Evolutionary conservation across 345 rosid genomes (phyloP), one percentile per base, ranked within the genome.

Genomic region (Gossypium anomalum): DNA sequence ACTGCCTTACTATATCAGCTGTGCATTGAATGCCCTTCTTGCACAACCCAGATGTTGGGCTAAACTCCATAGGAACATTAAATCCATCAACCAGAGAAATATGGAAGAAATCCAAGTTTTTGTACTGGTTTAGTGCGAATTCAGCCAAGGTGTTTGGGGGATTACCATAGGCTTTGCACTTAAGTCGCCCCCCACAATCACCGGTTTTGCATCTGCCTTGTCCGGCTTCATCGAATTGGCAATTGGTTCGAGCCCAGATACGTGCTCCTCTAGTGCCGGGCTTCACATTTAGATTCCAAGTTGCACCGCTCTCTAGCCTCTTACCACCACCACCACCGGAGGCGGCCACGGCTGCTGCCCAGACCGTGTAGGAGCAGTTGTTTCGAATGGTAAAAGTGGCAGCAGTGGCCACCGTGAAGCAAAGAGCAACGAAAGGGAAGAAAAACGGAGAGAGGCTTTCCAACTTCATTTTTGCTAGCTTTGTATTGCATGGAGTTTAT

Each of bases 291-390:
- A 81, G 27, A 13, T 25, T 8, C 83, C 83, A 80, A 9, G 45
- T 48, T 45, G 70, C 34, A n/a, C 83, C 75, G 0, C 13, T 17
- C 64, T 77, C 63, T 1, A 80, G 78, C 10, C 44, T 47, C 41
- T 16, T 60, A 3, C 80, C 80, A 1, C 83, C 81, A 1, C 83
- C 83, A 1, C 82, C 84, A 22, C 4, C 45, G 15, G 76, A 2
- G 88, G 88, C 23, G 72, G 43, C 55, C 89, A 86, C 76, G 0
- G 90, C 84, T 0, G 88, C 86, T 0, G 90, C 88, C 90, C 90
- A 86, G 9, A 86, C 86, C 4, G 84, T 80, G 78, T 76, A 73
- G 17, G 81, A 23, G 23, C 87, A 84, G 52, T 77, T 81, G 77
- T 86, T 83, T 16, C 63, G 12, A 63, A 86, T 83, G 9, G 78